Conservation (phyloP, 805 yeast genomes). For the Teunomyces kruisii region DNA sequence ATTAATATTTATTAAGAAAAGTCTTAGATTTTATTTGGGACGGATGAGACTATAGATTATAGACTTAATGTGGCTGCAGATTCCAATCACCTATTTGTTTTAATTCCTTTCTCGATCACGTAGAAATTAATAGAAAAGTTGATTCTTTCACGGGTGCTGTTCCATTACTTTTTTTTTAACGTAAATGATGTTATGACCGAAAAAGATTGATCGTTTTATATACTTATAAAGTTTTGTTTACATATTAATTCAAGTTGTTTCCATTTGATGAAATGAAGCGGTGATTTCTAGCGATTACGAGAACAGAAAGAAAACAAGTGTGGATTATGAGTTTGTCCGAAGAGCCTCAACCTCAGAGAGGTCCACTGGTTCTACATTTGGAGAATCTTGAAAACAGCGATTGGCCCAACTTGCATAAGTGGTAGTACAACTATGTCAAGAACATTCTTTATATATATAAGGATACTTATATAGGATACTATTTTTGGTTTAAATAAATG, state of each 20-base stretch:
- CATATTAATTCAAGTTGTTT: neutral
- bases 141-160: neutral
- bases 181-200: neutral
- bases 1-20: neutral
- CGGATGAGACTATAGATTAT: constrained; percentile 1
- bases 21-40: neutral
- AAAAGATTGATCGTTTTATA: neutral
- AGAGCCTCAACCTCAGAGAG: too few species aligned
- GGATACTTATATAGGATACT: too few species aligned
- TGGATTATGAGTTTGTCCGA: too few species aligned
- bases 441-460: too few species aligned
- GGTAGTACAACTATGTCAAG: too few species aligned
- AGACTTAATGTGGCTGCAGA: neutral
- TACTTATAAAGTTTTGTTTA: neutral
- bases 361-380: too few species aligned
- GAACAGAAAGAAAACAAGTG: neutral
- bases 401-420: too few species aligned
- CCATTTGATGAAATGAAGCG: too few species aligned
- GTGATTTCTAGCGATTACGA: neutral
- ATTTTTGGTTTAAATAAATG: too few species aligned
- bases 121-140: neutral
- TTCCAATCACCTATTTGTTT: neutral
- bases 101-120: neutral
- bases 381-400: too few species aligned
- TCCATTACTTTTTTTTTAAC: neutral